A percentile compares a stretch with the other conserved stretches of the same genome.
Evolutionary conservation across 352 stramenopile genomes (phyloP).

Genomic region (Phytophthora brassicae): DNA sequence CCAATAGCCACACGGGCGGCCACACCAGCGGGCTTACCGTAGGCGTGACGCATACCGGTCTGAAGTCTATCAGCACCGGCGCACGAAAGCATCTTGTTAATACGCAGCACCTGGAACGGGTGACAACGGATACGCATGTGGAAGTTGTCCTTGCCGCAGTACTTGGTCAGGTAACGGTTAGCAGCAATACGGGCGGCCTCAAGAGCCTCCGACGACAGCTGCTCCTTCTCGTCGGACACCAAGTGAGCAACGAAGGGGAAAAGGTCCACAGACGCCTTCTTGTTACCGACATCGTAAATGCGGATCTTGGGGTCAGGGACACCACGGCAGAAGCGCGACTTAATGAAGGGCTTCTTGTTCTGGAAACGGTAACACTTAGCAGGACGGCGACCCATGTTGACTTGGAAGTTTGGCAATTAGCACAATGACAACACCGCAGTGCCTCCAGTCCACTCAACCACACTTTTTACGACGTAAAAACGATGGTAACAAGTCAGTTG

Average conservation of each 20-base stretch:
- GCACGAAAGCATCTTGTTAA: slow-evolving; percentile 99
- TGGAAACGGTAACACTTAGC: slow-evolving; percentile 99
- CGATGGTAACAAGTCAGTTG: neutral
- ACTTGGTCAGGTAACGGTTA: slow-evolving; percentile 99
- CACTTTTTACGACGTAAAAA: neutral
- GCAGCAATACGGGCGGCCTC: slow-evolving; percentile 98
- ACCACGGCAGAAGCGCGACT: slow-evolving; percentile 99
- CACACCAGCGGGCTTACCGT: slow-evolving; percentile 98
- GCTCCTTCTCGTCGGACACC: slow-evolving; percentile 92
- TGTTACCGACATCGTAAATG: slow-evolving; percentile 99
- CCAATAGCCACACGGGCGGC: slow-evolving; percentile 98
- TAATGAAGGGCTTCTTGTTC: slow-evolving; percentile 99
- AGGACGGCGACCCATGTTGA: slow-evolving; percentile 73
- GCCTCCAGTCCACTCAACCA: neutral
- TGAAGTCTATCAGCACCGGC: slow-evolving; percentile 98
- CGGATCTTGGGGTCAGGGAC: slow-evolving; percentile 97
- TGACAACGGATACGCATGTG: slow-evolving; percentile 99
- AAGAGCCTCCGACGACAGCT: slow-evolving; percentile 97
- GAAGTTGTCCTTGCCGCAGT: slow-evolving; percentile 98
- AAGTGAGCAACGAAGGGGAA: slow-evolving; percentile 99
- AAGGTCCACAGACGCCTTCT: slow-evolving; percentile 97
- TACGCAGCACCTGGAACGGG: slow-evolving; percentile 99
- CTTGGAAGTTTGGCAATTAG: slow-evolving; percentile 36
- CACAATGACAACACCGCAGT: slow-evolving; percentile 21
- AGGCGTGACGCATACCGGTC: slow-evolving; percentile 99